Evolutionary conservation across 176 grass and related monocot species (phyloP).

Genomic region (Oryza punctata): DNA sequence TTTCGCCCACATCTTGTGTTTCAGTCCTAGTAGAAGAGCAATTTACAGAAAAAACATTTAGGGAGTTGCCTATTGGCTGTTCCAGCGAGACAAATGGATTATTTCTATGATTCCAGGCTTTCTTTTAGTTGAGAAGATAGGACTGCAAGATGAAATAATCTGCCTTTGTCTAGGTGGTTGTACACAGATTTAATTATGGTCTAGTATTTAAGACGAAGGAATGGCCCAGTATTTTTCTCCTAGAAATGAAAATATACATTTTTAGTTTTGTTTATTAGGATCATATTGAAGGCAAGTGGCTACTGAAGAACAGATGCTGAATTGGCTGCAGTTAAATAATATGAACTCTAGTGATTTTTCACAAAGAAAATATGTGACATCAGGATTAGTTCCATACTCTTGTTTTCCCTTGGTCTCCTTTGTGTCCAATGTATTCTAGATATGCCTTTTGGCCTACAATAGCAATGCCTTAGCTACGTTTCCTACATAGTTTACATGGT

Average conservation of each 20-base stretch:
- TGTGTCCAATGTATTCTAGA: neutral
- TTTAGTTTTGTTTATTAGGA: neutral
- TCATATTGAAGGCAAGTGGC: neutral
- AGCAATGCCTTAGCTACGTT: neutral
- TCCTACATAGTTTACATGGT: neutral
- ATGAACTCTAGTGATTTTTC: neutral
- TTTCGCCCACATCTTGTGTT: neutral
- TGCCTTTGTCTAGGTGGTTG: neutral
- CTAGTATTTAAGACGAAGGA: neutral
- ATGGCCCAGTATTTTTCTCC: neutral
- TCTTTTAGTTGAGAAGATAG: constrained; percentile 1
- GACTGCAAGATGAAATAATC: neutral
- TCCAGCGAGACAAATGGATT: constrained; percentile 3
- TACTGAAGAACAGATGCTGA: neutral
- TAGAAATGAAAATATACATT: constrained; percentile 3
- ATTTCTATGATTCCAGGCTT: neutral
- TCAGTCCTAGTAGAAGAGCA: constrained; percentile 17
- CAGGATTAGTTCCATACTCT: neutral
- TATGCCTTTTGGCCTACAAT: neutral
- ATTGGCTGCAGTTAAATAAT: neutral
- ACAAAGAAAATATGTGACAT: neutral
- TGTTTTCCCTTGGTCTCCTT: neutral
- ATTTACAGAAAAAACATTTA: neutral
- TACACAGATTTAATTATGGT: neutral
- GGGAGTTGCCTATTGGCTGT: constrained; percentile 19